Percentiles rank a stretch among this genome's conserved stretches.
These are phyloP conservation scores for Hypoxylon sp. DNA, from an alignment of 2,329 filamentous ascomycete species.

Conservation along the genomic window DNA sequence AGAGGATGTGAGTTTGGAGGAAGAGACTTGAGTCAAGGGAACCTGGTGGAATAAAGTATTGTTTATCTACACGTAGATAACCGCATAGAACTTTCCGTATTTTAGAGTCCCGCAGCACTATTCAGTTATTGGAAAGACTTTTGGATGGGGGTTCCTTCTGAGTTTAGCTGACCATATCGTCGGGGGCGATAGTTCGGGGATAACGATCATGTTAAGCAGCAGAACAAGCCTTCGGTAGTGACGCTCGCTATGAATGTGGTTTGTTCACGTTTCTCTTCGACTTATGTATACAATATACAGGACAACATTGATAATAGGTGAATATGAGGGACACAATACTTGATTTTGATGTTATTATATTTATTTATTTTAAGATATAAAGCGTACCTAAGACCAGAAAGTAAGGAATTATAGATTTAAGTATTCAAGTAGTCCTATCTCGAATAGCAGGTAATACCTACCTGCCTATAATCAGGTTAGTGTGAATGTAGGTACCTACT, in stretches of 20 bases:
- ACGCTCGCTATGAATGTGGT: not conserved
- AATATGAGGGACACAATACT: not conserved
- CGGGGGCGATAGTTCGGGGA: not conserved
- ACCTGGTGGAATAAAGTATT: not conserved
- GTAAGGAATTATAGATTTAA: too few species aligned
- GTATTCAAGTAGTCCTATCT: too few species aligned
- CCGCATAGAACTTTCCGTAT: conserved; percentile 5
- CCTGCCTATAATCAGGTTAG: too few species aligned
- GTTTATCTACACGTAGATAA: not conserved
- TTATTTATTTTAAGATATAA: too few species aligned
- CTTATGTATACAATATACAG: not conserved
- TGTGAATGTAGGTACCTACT: too few species aligned
- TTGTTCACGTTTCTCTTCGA: not conserved
- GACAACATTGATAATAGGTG: not conserved
- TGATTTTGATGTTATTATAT: too few species aligned
- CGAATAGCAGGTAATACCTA: too few species aligned
- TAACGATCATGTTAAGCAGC: not conserved
- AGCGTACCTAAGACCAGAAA: too few species aligned
- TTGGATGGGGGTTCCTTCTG: not conserved
- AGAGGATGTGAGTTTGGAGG: conserved; percentile 1
- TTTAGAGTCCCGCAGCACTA: not conserved
- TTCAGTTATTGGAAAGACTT: not conserved
- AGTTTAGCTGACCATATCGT: not conserved
- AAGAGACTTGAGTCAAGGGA: not conserved
- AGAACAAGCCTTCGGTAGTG: not conserved